These are phyloP conservation scores for Cupressus sempervirens DNA, from an alignment of 75 land plant species.

Conservation along the genomic window DNA sequence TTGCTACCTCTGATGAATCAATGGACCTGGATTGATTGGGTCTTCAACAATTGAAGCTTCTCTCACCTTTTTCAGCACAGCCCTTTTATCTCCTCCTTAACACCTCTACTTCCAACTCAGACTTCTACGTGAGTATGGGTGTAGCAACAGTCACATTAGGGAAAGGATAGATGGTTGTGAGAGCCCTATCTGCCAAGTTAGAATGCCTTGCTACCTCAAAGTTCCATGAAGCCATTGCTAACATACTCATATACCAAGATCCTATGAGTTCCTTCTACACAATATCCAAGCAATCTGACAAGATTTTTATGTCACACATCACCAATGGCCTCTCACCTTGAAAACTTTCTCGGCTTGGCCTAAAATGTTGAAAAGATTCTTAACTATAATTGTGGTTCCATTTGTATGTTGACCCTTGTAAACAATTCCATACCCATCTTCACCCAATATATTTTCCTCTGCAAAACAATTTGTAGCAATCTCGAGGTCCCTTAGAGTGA, in stretches of 20 bases:
- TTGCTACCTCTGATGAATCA: too few relatives aligned
- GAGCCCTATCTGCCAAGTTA: too few relatives aligned
- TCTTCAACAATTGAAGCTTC: too few relatives aligned
- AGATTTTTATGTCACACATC: constrained; percentile 92
- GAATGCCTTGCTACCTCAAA: constrained; percentile 40
- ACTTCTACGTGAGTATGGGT: too few relatives aligned
- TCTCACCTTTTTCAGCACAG: too few relatives aligned
- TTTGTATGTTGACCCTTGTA: constrained; percentile 55
- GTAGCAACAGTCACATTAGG: too few relatives aligned
- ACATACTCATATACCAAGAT: constrained; percentile 75
- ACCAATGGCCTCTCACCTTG: constrained; percentile 87
- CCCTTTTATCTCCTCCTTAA: too few relatives aligned
- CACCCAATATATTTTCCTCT: constrained; percentile 59
- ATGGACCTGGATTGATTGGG: too few relatives aligned
- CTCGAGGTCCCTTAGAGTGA: constrained; percentile 74
- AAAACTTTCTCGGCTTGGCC: constrained; percentile 98
- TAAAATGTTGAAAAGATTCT: constrained; percentile 65
- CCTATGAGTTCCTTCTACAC: constrained; percentile 88
- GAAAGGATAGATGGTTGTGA: too few relatives aligned
- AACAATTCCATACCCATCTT: constrained; percentile 84
- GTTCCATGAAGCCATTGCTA: constrained; percentile 77
- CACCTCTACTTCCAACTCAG: too few relatives aligned
- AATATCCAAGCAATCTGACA: constrained; percentile 89
- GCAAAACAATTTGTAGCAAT: constrained; percentile 64
- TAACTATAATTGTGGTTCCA: constrained; percentile 68